Base-by-base conservation (phyloP, 495 filamentous ascomycete species). In the Lasiosphaeria hispida region DNA sequence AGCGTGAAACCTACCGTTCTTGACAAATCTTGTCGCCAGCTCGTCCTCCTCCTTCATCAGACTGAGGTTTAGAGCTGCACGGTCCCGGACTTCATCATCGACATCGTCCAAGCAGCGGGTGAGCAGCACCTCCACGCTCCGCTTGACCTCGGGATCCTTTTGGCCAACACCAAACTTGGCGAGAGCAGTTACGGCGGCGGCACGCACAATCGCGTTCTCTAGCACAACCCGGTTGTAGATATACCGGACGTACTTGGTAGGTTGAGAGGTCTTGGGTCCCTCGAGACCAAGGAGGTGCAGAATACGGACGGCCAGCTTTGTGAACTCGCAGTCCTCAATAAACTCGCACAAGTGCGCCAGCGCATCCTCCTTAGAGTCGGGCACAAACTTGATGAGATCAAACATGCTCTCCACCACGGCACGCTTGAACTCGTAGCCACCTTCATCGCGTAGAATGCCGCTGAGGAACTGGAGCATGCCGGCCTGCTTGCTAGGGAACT, bases 251-350 rank as follows among this genome's bases (percentile, higher is more conserved):
- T 96, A 99, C 79, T 97, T 97, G 53, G 92, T 97, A 3, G 94
- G 95, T 62, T 96, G 89, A 5, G 89, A 85, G 5, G 95, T 97
- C 78, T 92, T 95, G 35, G 95, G 95, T 15, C 94, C 95, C 77
- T 99, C 94, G 19, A 89, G 80, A 62, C 95, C 94, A 35, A 99
- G 83, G 30, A 97, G 82, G 75, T 97, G 93, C 38, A 99, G 77
- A 59, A 97, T 91, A 43, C 95, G 85, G 48, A 99, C 93, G 37
- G 95, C 93, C 52, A 99, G 82, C 75, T 99, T 99, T 14, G 94
- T 97, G 72, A 97, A 99, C 67, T 99, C 94, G 79, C 94, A 99
- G 69, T 99, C 94, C 72, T 99, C 94, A 61, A 99, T 97, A 72
- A 99, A 99, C 69, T 99, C 94, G 75, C 93, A 97, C 13, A 99